These are phyloP conservation scores for Salvia sclarea DNA, from an alignment of 305 asterid genomes.

Conservation along the genomic window DNA sequence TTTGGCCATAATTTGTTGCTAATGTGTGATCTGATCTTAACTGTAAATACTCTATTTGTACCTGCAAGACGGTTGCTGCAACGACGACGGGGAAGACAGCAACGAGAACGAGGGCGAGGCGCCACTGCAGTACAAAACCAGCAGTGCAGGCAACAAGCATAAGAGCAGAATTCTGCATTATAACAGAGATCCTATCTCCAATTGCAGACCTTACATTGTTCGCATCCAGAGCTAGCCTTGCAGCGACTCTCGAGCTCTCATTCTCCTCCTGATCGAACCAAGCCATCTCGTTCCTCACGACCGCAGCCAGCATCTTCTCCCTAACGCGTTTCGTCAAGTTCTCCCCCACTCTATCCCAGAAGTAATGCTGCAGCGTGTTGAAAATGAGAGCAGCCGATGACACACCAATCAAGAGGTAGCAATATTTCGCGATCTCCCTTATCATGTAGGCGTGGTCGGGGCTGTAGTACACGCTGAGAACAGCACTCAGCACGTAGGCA, in stretches of 20 bases:
- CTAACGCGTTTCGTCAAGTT: slow-evolving; percentile 88
- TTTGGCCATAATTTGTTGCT: not conserved
- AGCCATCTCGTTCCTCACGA: slow-evolving; percentile 84
- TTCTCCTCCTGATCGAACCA: slow-evolving; percentile 98
- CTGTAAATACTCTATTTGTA: not conserved
- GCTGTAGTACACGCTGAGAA: slow-evolving; percentile 90
- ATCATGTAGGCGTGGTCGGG: slow-evolving; percentile 77
- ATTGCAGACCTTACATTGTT: slow-evolving; percentile 97
- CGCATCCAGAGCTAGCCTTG: slow-evolving; percentile 93
- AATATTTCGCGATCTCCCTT: slow-evolving; percentile 76
- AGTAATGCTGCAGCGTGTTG: slow-evolving; percentile 92
- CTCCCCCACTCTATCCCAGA: slow-evolving; percentile 97
- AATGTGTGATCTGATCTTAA: not conserved
- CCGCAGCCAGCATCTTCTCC: slow-evolving; percentile 85
- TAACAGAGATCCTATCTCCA: slow-evolving; percentile 93
- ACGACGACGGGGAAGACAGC: slow-evolving; percentile 96
- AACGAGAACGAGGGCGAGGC: slow-evolving; percentile 86
- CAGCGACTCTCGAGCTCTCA: slow-evolving; percentile 87
- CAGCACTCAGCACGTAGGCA: slow-evolving; percentile 93
- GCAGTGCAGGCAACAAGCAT: slow-evolving; percentile 99
- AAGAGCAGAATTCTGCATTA: slow-evolving; percentile 98
- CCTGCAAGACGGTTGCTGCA: slow-evolving; percentile 98
- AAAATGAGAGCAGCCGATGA: slow-evolving; percentile 93
- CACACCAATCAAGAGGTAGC: slow-evolving; percentile 87
- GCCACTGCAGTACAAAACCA: slow-evolving; percentile 96